Conservation (phyloP, 2,329 filamentous ascomycete genomes). For the Penicillium sp. region DNA sequence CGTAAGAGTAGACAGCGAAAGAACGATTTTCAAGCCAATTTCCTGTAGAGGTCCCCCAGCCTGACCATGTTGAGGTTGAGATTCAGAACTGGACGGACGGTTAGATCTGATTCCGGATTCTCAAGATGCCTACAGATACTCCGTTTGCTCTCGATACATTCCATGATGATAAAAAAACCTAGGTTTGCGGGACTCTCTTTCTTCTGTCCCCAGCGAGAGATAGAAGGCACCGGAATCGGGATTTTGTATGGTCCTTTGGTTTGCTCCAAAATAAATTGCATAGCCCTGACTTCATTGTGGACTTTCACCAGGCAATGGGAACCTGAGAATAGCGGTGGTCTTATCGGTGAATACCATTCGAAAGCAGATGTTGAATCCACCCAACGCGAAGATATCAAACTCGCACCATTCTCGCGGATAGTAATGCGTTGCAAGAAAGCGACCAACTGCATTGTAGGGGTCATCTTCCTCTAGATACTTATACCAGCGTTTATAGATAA, state of each 20-base stretch:
- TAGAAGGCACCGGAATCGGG: constrained; percentile 9
- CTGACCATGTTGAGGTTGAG: constrained; percentile 5
- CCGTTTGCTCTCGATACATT: constrained; percentile 20
- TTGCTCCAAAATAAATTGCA: constrained; percentile 19
- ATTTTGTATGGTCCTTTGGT: constrained; percentile 4
- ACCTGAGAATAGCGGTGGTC: constrained; percentile 19
- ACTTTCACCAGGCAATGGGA: constrained; percentile 31
- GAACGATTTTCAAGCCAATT: constrained; percentile 38
- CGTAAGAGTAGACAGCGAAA: constrained; percentile 37
- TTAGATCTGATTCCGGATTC: neutral
- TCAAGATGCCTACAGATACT: neutral
- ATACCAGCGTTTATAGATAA: too few relatives aligned
- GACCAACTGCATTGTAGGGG: too few relatives aligned
- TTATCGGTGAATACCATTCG: constrained; percentile 20
- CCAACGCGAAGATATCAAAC: neutral
- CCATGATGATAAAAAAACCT: constrained; percentile 39
- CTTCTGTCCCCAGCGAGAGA: neutral
- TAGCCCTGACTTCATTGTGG: constrained; percentile 25
- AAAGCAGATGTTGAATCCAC: constrained; percentile 8
- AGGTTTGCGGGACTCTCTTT: constrained; percentile 16
- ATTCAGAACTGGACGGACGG: neutral
- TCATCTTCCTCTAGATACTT: too few relatives aligned
- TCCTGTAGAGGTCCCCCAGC: constrained; percentile 31
- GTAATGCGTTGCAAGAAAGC: too few relatives aligned
- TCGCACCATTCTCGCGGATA: too few relatives aligned